Percentiles rank a stretch among this genome's conserved stretches.
Evolutionary conservation across 176 grass and related monocot species (phyloP).

Genomic region (Cenchrus americanus): DNA sequence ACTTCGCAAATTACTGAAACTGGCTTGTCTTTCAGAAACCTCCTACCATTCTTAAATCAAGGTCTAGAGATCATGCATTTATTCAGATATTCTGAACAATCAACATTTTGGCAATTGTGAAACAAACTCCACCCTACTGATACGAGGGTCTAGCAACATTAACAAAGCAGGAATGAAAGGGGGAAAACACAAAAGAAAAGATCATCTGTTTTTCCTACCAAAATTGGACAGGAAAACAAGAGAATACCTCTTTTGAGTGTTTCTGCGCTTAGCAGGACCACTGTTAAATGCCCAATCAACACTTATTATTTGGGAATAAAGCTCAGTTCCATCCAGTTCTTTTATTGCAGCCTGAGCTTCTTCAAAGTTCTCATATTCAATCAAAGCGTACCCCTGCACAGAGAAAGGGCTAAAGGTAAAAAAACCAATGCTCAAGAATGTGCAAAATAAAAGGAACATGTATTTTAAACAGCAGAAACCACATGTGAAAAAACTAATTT

Average conservation of each 20-base stretch:
- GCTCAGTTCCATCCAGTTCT: constrained; percentile 59
- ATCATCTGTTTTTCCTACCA: not conserved
- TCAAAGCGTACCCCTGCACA: constrained; percentile 66
- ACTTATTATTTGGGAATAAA: constrained; percentile 49
- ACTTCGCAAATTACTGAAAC: not conserved
- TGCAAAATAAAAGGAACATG: not conserved
- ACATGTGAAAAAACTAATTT: not conserved
- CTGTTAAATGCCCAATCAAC: constrained; percentile 83
- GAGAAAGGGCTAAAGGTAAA: not conserved
- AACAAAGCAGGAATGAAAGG: not conserved
- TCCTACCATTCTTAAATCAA: not conserved
- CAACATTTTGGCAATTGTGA: not conserved
- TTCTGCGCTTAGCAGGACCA: constrained; percentile 60
- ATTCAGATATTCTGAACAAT: not conserved
- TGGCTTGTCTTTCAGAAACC: not conserved
- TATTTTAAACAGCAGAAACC: not conserved
- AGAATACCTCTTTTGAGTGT: constrained; percentile 52
- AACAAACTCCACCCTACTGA: not conserved
- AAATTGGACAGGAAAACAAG: not conserved
- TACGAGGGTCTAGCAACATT: not conserved
- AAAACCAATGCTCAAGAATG: constrained; percentile 13
- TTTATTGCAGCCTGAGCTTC: constrained; percentile 70
- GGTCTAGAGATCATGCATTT: constrained; percentile 4
- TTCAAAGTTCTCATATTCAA: constrained; percentile 69
- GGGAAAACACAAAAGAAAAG: too few species aligned